A percentile compares a stretch with the other conserved stretches of the same genome.
These are phyloP conservation scores for Pinus taeda DNA, from an alignment of 75 land plant genomes.

Conservation along the genomic window DNA sequence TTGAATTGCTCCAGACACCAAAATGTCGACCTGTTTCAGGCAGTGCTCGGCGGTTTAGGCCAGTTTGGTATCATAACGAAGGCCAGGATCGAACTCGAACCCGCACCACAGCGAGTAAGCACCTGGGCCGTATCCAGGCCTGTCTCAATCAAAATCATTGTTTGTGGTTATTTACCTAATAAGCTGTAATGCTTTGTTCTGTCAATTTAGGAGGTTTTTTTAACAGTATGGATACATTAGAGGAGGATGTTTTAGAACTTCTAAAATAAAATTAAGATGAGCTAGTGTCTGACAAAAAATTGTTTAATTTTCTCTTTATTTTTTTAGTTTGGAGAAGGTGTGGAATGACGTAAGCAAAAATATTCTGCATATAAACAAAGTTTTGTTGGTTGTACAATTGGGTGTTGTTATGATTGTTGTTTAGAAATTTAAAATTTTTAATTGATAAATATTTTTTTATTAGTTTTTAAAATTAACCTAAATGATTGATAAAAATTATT, in stretches of 20 bases:
- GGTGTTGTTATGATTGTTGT: no score
- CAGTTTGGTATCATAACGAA: conserved; percentile 86
- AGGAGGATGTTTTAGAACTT: not conserved
- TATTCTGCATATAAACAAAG: no score
- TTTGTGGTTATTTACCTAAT: not conserved
- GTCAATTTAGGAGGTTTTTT: not conserved
- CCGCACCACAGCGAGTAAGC: conserved; percentile 63
- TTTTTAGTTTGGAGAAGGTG: no score
- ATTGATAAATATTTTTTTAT: no score
- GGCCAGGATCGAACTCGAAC: conserved; percentile 69
- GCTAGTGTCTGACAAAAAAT: not conserved
- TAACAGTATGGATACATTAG: not conserved
- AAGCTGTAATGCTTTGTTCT: not conserved
- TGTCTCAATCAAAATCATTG: not conserved
- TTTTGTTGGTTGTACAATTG: no score
- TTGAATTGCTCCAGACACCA: conserved; percentile 55
- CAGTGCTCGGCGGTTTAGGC: conserved; percentile 75
- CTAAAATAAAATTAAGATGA: not conserved
- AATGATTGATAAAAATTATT: no score
- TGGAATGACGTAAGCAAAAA: no score
- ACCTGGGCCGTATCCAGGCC: not conserved
- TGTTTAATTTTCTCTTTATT: no score
- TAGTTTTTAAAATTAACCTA: no score
- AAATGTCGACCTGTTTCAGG: conserved; percentile 58
- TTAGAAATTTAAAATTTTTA: no score